Base-by-base conservation (phyloP, 2,329 filamentous ascomycete species). In the Aureobasidium mangrovei region DNA sequence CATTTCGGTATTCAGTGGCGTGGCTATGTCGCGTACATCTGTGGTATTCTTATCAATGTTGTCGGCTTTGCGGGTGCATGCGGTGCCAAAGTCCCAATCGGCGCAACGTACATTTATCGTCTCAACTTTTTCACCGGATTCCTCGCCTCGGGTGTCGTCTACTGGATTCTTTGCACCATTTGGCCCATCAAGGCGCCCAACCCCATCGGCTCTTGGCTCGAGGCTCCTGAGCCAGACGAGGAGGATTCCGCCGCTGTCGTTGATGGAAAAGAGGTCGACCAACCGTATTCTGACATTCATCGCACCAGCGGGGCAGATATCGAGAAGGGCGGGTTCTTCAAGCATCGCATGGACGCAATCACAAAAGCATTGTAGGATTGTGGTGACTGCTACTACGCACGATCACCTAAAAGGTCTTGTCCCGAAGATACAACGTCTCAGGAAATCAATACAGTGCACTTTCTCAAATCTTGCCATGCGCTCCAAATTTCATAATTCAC, bases 81-180 rank as follows among this genome's bases (percentile, higher is more conserved):
- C 28, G 88, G 88, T 0, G 69, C 67, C 24, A 65, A 72, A 0
- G 88, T 95, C 0, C 91, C 91, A 0, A 74, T 80, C 4, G 90
- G 85, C 1, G 91, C 91, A 0, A 82, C 79, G 0, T 94, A 94
- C 65, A 82, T 96, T 57, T 96, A 95, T 74, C 87, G 90, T 60
- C 65, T 96, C 62, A 95, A 95, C 70, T 96, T 91, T 74, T 94
- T 96, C 67, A 79, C 80, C 41, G 91, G 91, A 0, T 91, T 95
- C 66, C 74, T 88, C 44, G 79, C 94, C 8, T 80, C 88, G 0
- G 74, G 74, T 0, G 65, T 59, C 0, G 70, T 83, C 6, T 96
- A 96, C 70, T 94, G 80, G 72, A 53, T 67, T 0, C 74, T 95
- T 1, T 90, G 84, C 67, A 79, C 72, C 56, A 33, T 90, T 28